Evolutionary conservation across 305 asterid genomes (phyloP).

Genomic region (Fraxinus xanthoxyloides): DNA sequence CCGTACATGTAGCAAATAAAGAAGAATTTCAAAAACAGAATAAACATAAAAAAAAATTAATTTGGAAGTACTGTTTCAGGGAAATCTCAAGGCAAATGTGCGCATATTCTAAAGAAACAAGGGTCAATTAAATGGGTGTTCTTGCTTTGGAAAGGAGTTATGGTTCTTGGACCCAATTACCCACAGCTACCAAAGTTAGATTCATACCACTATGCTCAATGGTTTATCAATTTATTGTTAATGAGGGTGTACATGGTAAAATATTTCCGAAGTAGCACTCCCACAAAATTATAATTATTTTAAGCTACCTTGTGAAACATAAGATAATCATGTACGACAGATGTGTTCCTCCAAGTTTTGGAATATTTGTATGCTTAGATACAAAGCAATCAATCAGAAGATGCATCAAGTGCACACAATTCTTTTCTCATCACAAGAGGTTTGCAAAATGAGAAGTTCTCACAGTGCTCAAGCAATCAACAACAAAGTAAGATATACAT

Average conservation of each 20-base stretch:
- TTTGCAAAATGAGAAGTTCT: neutral
- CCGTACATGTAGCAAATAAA: neutral
- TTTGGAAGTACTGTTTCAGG: neutral
- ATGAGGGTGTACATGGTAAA: neutral
- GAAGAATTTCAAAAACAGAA: neutral
- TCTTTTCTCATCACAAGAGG: conserved; percentile 6
- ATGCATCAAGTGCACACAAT: conserved; percentile 2
- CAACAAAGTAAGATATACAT: neutral
- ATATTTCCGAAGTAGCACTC: neutral
- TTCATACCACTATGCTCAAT: neutral
- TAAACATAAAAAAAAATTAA: neutral
- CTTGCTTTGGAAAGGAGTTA: neutral
- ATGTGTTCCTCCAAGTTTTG: neutral
- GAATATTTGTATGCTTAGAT: neutral
- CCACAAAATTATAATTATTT: neutral
- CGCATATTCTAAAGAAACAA: neutral
- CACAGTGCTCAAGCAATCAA: conserved; percentile 5
- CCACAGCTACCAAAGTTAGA: neutral
- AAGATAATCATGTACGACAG: neutral
- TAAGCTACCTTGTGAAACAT: neutral
- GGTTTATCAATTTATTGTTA: neutral
- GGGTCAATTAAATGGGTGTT: neutral
- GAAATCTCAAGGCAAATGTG: neutral
- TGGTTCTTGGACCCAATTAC: neutral
- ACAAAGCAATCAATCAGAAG: neutral